Evolutionary conservation across 139 green algal genomes (phyloP), one percentile per base, ranked within the genome.

Genomic region (Coelastrella sp.): DNA sequence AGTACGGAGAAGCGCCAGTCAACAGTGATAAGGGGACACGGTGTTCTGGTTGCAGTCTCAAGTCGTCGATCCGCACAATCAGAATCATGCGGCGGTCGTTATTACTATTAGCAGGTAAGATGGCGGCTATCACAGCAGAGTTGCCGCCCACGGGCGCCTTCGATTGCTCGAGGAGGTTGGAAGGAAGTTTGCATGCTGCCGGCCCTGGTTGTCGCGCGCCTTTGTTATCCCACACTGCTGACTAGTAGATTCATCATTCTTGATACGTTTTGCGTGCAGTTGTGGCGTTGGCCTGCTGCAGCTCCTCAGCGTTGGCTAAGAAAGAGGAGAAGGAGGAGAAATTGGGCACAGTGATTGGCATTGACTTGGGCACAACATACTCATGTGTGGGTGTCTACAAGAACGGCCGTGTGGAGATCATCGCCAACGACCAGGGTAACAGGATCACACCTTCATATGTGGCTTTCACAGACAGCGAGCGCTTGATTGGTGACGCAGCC

Each of bases 381-480:
- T 99, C 96, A 2, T 99, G 98, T 91, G 98, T 99, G 73, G 98
- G 98, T 22, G 98, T 99, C 0, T 99, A 99, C 95, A 99, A 99
- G 93, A 99, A 99, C 90, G 98, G 98, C 0, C 93, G 95, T 3
- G 98, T 99, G 68, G 98, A 99, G 93, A 99, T 99, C 92, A 99
- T 99, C 83, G 98, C 98, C 78, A 99, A 99, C 93, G 98, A 99
- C 84, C 97, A 98, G 92, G 98, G 98, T 83, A 99, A 99, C 96
- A 94, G 98, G 22, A 99, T 99, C 92, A 99, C 98, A 4, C 98
- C 98, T 13, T 99, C 98, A 0, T 99, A 99, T 89, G 98, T 99
- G 8, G 98, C 98, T 0, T 99, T 99, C 95, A 99, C 98, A n/a
- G 98, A 99, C 94, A 94, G n/a, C n/a, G 98, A 99, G 95, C 96